phyloP scores from a whole-genome alignment of 139 green algal species.

The Yamagishiella unicocca region DNA sequence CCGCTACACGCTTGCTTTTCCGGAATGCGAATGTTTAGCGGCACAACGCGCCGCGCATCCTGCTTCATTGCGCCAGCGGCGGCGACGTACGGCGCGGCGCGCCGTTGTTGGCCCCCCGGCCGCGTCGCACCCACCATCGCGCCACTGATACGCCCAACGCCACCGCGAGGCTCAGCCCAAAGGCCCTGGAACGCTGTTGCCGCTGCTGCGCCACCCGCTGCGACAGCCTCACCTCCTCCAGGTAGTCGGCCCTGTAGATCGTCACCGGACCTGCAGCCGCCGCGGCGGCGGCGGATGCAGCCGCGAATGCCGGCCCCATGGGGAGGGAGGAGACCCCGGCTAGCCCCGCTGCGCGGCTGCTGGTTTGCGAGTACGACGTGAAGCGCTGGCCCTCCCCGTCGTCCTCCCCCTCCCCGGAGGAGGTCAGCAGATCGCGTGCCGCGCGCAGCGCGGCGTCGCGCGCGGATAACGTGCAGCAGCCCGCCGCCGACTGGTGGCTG shows the following conservation, averaged over 20 bases:
- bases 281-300: background rate
- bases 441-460: background rate
- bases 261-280: background rate
- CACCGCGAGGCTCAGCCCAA: constrained; percentile 20
- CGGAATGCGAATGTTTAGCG: no score
- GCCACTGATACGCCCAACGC: background rate
- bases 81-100: background rate
- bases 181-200: constrained; percentile 33
- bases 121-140: constrained; percentile 11
- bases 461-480: no score
- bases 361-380: background rate
- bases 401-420: background rate
- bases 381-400: no score
- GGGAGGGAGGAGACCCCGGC: background rate
- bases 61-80: background rate
- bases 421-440: background rate
- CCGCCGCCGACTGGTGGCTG: no score
- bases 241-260: background rate
- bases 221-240: constrained; percentile 30
- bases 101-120: background rate
- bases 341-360: background rate
- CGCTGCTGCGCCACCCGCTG: constrained; percentile 21
- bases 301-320: background rate
- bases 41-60: no score
- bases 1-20: no score